phyloP scores from a whole-genome alignment of 140 eudicot genomes.

The Cichorium intybus region DNA sequence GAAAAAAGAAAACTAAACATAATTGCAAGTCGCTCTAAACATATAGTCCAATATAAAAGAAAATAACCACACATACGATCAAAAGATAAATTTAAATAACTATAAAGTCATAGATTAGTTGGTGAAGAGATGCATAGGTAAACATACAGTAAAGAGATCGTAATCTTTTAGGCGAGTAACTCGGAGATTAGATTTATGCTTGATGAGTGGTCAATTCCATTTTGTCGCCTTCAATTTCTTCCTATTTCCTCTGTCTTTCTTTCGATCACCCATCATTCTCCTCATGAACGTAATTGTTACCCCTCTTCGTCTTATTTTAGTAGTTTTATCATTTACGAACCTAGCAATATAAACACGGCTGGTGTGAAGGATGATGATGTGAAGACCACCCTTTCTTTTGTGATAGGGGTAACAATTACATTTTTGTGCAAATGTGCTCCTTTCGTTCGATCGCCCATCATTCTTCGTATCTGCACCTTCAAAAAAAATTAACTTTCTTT shows the following conservation, averaged over 20 bases:
- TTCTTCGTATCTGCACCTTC: too few relatives aligned
- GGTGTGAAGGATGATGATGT: too few relatives aligned
- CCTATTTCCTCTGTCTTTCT: slow-evolving; percentile 27
- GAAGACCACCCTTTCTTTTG: too few relatives aligned
- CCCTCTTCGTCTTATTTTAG: not conserved
- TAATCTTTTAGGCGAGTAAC: slow-evolving; percentile 58
- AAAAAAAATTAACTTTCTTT: too few relatives aligned
- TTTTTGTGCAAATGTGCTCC: too few relatives aligned
- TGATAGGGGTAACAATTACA: too few relatives aligned
- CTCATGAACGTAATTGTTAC: slow-evolving; percentile 30
- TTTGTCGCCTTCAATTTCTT: slow-evolving; percentile 36
- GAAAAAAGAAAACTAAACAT: not conserved
- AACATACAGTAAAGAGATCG: slow-evolving; percentile 74
- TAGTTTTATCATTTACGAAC: too few relatives aligned
- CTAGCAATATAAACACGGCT: too few relatives aligned
- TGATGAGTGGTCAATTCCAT: slow-evolving; percentile 62
- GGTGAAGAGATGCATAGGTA: not conserved
- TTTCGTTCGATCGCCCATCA: too few relatives aligned
- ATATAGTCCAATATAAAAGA: too few relatives aligned
- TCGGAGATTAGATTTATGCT: slow-evolving; percentile 60
- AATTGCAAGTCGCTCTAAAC: not conserved
- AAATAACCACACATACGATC: too few relatives aligned
- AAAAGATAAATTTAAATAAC: not conserved
- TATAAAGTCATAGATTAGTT: not conserved
- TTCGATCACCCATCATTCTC: slow-evolving; percentile 54